phyloP scores from a whole-genome alignment of 805 yeast species.

The Wickerhamiella kurtzmanii region DNA sequence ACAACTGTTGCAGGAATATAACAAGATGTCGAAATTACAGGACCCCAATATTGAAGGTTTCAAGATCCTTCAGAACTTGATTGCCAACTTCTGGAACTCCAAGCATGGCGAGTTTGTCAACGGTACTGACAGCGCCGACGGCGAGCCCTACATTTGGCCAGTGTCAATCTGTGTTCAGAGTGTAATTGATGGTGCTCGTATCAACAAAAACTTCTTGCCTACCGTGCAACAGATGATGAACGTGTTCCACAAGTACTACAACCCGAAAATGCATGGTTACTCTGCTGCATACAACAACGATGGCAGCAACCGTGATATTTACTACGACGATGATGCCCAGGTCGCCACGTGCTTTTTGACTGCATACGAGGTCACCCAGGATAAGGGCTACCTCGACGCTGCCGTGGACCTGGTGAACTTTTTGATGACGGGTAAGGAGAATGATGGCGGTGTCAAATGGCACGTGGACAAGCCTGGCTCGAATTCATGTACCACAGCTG shows the following conservation, averaged over 20 bases:
- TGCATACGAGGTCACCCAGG: slow-evolving; percentile 55
- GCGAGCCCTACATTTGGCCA: slow-evolving; percentile 54
- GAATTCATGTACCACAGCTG: slow-evolving; percentile 56
- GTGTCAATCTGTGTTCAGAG: slow-evolving; percentile 55
- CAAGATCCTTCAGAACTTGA: slow-evolving; percentile 15
- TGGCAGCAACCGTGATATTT: slow-evolving; percentile 44
- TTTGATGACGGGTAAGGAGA: slow-evolving; percentile 45
- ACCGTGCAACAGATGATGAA: slow-evolving; percentile 39
- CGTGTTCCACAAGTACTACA: slow-evolving; percentile 39
- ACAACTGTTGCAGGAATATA: not conserved
- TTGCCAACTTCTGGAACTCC: slow-evolving; percentile 21
- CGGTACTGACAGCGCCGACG: slow-evolving; percentile 29
- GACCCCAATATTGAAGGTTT: slow-evolving; percentile 23
- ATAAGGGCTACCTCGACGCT: slow-evolving; percentile 37
- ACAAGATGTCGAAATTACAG: slow-evolving; percentile 8
- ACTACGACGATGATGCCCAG: slow-evolving; percentile 67
- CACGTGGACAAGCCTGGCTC: slow-evolving; percentile 46
- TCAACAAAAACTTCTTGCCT: slow-evolving; percentile 38
- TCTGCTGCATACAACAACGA: slow-evolving; percentile 50
- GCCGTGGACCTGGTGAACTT: slow-evolving; percentile 48
- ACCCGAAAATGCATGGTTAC: slow-evolving; percentile 39
- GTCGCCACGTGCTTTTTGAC: slow-evolving; percentile 50
- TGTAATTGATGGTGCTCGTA: slow-evolving; percentile 46
- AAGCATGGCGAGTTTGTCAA: slow-evolving; percentile 16
- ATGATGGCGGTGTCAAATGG: slow-evolving; percentile 56